phyloP scores from a whole-genome alignment of 2,329 filamentous ascomycete species.

The Penicillium verrucosum region DNA sequence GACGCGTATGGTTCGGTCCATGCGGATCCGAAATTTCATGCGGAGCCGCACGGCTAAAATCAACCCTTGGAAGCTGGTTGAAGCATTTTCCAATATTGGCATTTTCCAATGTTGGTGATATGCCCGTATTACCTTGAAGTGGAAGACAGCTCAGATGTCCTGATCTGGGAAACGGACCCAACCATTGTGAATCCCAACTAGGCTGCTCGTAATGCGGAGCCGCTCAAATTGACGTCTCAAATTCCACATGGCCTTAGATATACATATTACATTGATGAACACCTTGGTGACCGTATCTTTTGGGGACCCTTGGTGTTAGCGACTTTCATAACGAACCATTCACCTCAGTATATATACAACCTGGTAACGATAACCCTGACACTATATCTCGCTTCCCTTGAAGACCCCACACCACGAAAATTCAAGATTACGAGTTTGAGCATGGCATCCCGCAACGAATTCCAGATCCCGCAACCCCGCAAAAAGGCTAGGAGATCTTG shows the following conservation, averaged over 20 bases:
- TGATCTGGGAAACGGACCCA: background rate
- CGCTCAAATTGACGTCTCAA: background rate
- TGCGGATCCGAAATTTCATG: constrained; percentile 6
- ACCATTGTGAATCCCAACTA: background rate
- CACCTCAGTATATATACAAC: background rate
- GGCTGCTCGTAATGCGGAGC: constrained; percentile 3
- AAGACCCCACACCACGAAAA: background rate
- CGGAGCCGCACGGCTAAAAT: constrained; percentile 8
- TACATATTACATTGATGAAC: background rate
- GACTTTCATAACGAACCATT: background rate
- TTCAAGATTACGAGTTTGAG: background rate
- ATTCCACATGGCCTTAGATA: background rate
- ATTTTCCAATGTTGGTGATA: background rate
- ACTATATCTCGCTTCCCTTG: background rate
- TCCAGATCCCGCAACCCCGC: background rate
- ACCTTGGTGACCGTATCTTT: background rate
- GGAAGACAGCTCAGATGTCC: too few relatives aligned
- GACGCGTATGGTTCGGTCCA: background rate
- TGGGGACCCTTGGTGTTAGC: background rate
- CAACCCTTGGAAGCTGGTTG: background rate
- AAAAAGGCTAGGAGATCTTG: constrained; percentile 13
- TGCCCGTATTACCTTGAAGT: background rate
- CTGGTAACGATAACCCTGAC: background rate
- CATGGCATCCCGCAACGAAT: background rate
- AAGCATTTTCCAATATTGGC: too few relatives aligned